Evolutionary conservation across 495 filamentous ascomycete genomes (phyloP), one percentile per base, ranked within the genome.

Genomic region (Hyaloscypha variabilis): DNA sequence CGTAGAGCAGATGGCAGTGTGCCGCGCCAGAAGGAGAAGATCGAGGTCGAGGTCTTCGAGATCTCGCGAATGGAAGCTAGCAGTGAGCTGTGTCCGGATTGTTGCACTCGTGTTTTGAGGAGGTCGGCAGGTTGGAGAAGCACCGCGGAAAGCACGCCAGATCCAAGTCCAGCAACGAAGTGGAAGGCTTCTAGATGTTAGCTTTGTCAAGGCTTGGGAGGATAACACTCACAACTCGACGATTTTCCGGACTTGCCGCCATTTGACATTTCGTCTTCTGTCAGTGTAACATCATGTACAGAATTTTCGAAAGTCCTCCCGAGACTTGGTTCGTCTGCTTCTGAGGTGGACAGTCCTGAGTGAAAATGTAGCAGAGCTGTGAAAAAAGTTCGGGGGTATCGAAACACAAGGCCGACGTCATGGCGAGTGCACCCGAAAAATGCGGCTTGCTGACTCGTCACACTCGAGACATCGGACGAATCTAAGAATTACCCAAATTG

Each of bases 51-150:
- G 1, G 79, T 78, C 46, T 72, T 72, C 25, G 90, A 88, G 71
- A 97, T 91, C 24, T 87, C 78, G 73, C 87, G 87, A 71, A 97
- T 74, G 14, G 91, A 90, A 30, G 81, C 77, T 70, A 87, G 76
- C 60, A 97, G 85, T 17, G 92, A 88, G 64, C 81, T 76, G 64
- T 82, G 83, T 4, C 84, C 83, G 56, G 85, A 84, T 75, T 95
- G 92, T 72, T 99, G 95, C 62, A 98, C 86, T 53, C 96, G 92
- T 42, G 90, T 99, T 80, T 99, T 99, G 76, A 99, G 88, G 24
- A 98, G 90, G 77, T 98, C 95, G 73, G 94, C 92, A 29, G 95
- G 95, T 78, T 99, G 95, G 58, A 99, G 88, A 69, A 97, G 87
- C 64, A 93, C 87, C 64, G 95, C 92, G 50, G 93, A 92, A 66